phyloP scores from a whole-genome alignment of 1,284 basidiomycete genomes.

The Cutaneotrichosporon sp. region DNA sequence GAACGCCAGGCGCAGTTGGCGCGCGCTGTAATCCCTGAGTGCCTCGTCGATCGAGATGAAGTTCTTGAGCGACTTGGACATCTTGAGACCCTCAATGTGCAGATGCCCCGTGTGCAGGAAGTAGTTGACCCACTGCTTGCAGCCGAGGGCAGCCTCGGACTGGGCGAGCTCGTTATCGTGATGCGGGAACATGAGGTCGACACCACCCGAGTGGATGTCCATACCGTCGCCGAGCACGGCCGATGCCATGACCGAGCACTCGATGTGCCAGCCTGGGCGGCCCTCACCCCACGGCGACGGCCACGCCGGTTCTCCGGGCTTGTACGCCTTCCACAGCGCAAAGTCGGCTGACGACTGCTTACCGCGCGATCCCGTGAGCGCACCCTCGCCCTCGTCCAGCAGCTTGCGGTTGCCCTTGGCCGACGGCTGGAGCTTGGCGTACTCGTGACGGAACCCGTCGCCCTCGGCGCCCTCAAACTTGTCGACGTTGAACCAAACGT shows the following conservation, averaged over 20 bases:
- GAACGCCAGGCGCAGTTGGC: conserved; percentile 93
- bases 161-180: conserved; percentile 99
- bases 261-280: conserved; percentile 99
- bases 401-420: conserved; percentile 89
- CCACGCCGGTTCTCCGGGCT: conserved; percentile 98
- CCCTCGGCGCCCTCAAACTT: conserved; percentile 72
- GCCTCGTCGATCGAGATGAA: conserved; percentile 97
- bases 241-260: conserved; percentile 98
- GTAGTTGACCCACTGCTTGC: conserved; percentile 95
- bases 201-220: conserved; percentile 97
- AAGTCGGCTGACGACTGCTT: conserved; percentile 72
- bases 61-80: conserved; percentile 99
- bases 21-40: conserved; percentile 76
- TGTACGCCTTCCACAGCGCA: conserved; percentile 96
- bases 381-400: conserved; percentile 92
- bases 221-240: conserved; percentile 87
- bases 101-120: conserved; percentile 98
- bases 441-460: conserved; percentile 64
- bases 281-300: conserved; percentile 93
- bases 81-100: conserved; percentile 97
- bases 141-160: conserved; percentile 92
- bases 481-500: conserved; percentile 91
- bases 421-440: conserved; percentile 95
- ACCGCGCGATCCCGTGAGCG: conserved; percentile 64
- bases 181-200: conserved; percentile 97